phyloP scores from a whole-genome alignment of 805 yeast genomes.

The Nakazawaea anatomiae region DNA sequence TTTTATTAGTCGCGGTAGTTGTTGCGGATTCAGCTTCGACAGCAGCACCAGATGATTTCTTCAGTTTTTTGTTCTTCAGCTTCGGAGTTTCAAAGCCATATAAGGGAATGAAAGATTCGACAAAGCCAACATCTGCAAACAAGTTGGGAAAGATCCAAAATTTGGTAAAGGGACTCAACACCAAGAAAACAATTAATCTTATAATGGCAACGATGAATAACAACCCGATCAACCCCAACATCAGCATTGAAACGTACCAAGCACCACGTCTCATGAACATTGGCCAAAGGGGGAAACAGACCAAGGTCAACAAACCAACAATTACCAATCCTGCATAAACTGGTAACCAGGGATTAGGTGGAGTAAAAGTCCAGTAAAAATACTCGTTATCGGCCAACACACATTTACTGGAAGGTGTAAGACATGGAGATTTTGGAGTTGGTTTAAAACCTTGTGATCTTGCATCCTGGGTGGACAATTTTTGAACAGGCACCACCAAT shows the following conservation, averaged over 20 bases:
- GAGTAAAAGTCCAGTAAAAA: conserved; percentile 77
- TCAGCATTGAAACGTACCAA: conserved; percentile 80
- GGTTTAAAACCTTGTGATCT: conserved; percentile 58
- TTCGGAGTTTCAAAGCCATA: conserved; percentile 64
- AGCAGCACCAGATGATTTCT: background rate
- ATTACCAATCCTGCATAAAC: conserved; percentile 61
- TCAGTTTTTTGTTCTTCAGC: conserved; percentile 15
- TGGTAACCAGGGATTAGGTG: conserved; percentile 60
- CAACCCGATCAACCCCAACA: conserved; percentile 64
- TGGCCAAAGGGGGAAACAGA: conserved; percentile 96
- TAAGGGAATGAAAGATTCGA: conserved; percentile 88
- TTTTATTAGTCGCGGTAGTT: background rate
- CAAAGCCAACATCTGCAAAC: conserved; percentile 90
- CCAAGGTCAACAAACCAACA: conserved; percentile 53
- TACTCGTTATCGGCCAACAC: conserved; percentile 60
- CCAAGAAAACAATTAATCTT: conserved; percentile 64
- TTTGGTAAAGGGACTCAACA: conserved; percentile 55
- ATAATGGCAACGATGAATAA: conserved; percentile 77
- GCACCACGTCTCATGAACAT: conserved; percentile 80
- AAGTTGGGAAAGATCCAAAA: conserved; percentile 95
- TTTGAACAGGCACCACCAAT: conserved; percentile 69
- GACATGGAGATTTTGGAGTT: conserved; percentile 56
- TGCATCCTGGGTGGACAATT: conserved; percentile 64
- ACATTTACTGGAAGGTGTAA: conserved; percentile 52
- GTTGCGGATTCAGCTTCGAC: background rate